phyloP scores from a whole-genome alignment of 306 rosid genomes.

The Castanopsis chinensis region DNA sequence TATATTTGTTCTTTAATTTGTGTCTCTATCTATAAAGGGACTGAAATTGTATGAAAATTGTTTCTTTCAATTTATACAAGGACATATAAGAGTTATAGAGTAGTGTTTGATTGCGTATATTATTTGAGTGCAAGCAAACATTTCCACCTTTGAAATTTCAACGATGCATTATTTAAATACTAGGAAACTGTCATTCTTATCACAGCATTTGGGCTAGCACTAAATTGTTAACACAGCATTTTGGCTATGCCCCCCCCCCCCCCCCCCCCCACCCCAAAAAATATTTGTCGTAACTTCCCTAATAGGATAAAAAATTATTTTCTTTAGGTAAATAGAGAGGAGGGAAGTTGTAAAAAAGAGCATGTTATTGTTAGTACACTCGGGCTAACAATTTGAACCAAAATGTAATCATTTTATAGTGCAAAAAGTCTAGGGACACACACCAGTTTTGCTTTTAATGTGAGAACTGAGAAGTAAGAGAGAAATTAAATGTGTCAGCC shows the following conservation, averaged over 20 bases:
- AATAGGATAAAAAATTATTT: too few species aligned
- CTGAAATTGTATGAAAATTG: constrained; percentile 21
- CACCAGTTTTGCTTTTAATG: too few species aligned
- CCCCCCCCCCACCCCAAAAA: too few species aligned
- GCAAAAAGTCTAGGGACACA: too few species aligned
- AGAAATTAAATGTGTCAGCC: too few species aligned
- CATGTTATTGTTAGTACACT: too few species aligned
- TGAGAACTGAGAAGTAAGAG: too few species aligned
- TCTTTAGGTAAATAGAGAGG: too few species aligned
- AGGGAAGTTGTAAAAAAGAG: too few species aligned
- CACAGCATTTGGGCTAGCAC: background rate
- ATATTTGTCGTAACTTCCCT: too few species aligned
- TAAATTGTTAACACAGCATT: background rate
- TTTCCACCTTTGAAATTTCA: background rate
- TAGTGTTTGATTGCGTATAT: background rate
- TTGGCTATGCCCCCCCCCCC: background rate
- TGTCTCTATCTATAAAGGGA: constrained; percentile 9
- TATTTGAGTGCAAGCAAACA: background rate
- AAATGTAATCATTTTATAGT: too few species aligned
- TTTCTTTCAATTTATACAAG: constrained; percentile 11
- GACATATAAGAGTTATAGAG: background rate
- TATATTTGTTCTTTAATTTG: constrained; percentile 1
- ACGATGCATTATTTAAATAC: background rate
- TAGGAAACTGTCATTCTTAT: background rate
- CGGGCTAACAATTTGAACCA: too few species aligned